Conservation (phyloP, 2,329 filamentous ascomycete species). For the Xylariaceae sp. region DNA sequence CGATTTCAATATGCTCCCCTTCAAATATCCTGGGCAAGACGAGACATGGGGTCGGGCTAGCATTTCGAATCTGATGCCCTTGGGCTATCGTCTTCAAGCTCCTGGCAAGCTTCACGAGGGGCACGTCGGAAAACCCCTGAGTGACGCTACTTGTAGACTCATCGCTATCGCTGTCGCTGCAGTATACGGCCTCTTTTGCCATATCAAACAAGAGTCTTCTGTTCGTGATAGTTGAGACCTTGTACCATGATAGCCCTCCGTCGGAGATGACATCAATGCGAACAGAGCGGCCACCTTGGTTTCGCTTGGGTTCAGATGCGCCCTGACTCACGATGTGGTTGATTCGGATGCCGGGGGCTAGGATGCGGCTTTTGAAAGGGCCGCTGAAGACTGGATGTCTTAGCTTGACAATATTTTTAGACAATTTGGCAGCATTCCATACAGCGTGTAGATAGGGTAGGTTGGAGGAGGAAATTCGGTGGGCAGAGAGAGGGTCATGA, state of each 20-base stretch:
- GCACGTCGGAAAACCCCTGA: constrained; percentile 28
- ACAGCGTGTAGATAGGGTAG: constrained; percentile 30
- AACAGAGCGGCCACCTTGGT: constrained; percentile 21
- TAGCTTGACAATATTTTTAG: constrained; percentile 30
- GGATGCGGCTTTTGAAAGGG: constrained; percentile 24
- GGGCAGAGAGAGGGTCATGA: constrained; percentile 20
- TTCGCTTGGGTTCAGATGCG: constrained; percentile 24
- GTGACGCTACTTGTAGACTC: constrained; percentile 11
- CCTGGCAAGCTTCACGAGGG: constrained; percentile 31
- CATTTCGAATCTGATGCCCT: constrained; percentile 30
- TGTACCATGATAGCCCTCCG: constrained; percentile 32
- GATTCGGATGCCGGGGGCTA: constrained; percentile 31
- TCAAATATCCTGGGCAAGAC: constrained; percentile 31
- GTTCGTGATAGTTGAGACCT: constrained; percentile 34
- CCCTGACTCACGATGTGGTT: constrained; percentile 25
- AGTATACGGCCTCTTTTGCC: constrained; percentile 33
- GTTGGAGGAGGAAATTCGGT: constrained; percentile 29
- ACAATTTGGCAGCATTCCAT: constrained; percentile 32
- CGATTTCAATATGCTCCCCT: constrained; percentile 26
- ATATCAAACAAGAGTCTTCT: constrained; percentile 32
- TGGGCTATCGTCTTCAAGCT: constrained; percentile 26
- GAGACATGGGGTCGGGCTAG: constrained; percentile 24
- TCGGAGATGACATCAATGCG: constrained; percentile 32
- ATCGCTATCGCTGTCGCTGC: constrained; percentile 30
- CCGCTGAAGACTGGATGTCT: constrained; percentile 28